Percentiles rank a stretch among this genome's conserved stretches.
These are phyloP conservation scores for Colletotrichum godetiae DNA, from an alignment of 2,329 filamentous ascomycete genomes.

Conservation along the genomic window DNA sequence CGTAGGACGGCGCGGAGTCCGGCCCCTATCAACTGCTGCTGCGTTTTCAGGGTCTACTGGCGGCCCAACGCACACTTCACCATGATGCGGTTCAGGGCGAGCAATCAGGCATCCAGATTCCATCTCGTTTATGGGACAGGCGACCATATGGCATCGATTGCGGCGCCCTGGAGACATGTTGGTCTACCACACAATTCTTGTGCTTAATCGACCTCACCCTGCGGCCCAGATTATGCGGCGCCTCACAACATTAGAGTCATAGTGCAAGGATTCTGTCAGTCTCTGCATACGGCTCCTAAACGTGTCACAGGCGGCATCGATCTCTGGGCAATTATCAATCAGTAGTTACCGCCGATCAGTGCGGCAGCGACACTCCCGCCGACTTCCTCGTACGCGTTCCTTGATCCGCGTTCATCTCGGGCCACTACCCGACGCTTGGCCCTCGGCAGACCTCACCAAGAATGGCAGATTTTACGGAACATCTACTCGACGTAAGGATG, in stretches of 20 bases:
- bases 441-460: background rate
- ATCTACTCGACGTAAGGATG: slow-evolving; percentile 2
- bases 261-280: background rate
- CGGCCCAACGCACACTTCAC: slow-evolving; percentile 26
- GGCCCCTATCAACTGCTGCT: slow-evolving; percentile 3
- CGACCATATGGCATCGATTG: slow-evolving; percentile 23
- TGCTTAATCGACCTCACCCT: slow-evolving; percentile 12
- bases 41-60: slow-evolving; percentile 12
- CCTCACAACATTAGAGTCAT: background rate
- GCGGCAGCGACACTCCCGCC: background rate
- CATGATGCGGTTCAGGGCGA: background rate
- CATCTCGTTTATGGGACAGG: slow-evolving; percentile 14
- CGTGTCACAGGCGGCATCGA: background rate
- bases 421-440: slow-evolving; percentile 1
- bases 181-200: background rate
- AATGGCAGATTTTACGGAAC: background rate
- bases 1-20: slow-evolving; percentile 10
- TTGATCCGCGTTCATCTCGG: slow-evolving; percentile 10
- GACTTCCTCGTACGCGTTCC: background rate
- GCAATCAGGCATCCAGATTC: slow-evolving; percentile 29
- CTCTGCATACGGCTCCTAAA: background rate
- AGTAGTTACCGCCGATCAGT: slow-evolving; percentile 12
- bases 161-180: background rate
- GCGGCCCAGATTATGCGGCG: slow-evolving; percentile 24
- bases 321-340: background rate